Percentiles rank a stretch among this genome's conserved stretches.
Evolutionary conservation across 495 filamentous ascomycete genomes (phyloP).

Genomic region (Schizothecium vesticola): DNA sequence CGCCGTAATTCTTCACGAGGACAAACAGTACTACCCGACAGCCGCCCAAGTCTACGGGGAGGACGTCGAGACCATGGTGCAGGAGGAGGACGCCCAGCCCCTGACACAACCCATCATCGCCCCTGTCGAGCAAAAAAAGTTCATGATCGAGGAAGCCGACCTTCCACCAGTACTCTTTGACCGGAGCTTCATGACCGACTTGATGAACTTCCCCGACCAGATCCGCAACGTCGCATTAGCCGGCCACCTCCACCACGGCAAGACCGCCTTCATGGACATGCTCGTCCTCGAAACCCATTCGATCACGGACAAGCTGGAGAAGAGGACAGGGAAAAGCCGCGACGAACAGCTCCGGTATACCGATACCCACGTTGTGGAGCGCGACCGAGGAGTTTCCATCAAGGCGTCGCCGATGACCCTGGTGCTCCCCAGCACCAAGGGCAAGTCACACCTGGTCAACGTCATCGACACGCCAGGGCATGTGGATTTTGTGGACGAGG

Average conservation of each 20-base stretch:
- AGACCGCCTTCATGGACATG: slow-evolving; percentile 98
- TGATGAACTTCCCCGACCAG: slow-evolving; percentile 94
- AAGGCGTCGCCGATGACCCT: slow-evolving; percentile 94
- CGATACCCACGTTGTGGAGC: slow-evolving; percentile 81
- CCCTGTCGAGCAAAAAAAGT: slow-evolving; percentile 90
- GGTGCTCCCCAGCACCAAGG: slow-evolving; percentile 76
- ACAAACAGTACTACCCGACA: slow-evolving; percentile 98
- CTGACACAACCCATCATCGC: slow-evolving; percentile 89
- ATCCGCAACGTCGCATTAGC: slow-evolving; percentile 87
- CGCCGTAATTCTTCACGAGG: slow-evolving; percentile 92
- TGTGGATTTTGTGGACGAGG: slow-evolving; percentile 97
- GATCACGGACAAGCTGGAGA: slow-evolving; percentile 68
- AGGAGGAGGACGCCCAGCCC: slow-evolving; percentile 95
- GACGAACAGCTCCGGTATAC: slow-evolving; percentile 95
- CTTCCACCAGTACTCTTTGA: slow-evolving; percentile 83
- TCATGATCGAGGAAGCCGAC: slow-evolving; percentile 85
- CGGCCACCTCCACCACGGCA: slow-evolving; percentile 94
- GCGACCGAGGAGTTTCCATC: slow-evolving; percentile 85
- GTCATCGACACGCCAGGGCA: slow-evolving; percentile 95
- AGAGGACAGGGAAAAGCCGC: slow-evolving; percentile 69
- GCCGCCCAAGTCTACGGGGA: slow-evolving; percentile 91
- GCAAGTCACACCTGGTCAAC: slow-evolving; percentile 95
- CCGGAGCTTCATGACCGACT: slow-evolving; percentile 83
- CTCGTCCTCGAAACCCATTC: slow-evolving; percentile 92
- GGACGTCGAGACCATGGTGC: slow-evolving; percentile 90